Percentiles rank a stretch among this genome's conserved stretches.
Evolutionary conservation across 129 eudicot species (phyloP).

Genomic region (Apium graveolens): DNA sequence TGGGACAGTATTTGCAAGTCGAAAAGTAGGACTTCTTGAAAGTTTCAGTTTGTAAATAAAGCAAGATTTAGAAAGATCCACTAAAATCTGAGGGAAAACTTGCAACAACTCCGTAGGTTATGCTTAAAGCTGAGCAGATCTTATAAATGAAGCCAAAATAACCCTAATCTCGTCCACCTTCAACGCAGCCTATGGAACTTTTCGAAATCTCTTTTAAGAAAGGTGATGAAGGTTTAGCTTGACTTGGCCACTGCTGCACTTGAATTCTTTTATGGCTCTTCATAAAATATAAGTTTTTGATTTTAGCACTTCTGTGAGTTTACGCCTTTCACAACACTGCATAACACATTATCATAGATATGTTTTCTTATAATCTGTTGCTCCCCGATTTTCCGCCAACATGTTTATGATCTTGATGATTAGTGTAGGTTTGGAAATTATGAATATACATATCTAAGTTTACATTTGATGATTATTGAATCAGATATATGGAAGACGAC

Average conservation of each 20-base stretch:
- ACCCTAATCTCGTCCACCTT: background rate
- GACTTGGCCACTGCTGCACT: no score
- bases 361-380: background rate
- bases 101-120: background rate
- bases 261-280: no score
- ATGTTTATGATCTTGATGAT: background rate
- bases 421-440: background rate
- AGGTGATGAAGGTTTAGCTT: no score
- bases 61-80: background rate
- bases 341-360: background rate
- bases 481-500: slow-evolving; percentile 2
- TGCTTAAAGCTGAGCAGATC: background rate
- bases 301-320: background rate
- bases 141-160: no score
- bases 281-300: background rate
- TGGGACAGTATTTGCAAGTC: background rate
- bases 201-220: background rate
- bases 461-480: background rate
- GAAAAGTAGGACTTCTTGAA: no score
- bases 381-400: background rate
- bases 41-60: background rate
- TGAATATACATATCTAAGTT: background rate
- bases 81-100: background rate
- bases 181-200: background rate
- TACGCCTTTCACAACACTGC: background rate